Evolutionary conservation across 129 eudicot genomes (phyloP).

Genomic region (Tanacetum coccineum): DNA sequence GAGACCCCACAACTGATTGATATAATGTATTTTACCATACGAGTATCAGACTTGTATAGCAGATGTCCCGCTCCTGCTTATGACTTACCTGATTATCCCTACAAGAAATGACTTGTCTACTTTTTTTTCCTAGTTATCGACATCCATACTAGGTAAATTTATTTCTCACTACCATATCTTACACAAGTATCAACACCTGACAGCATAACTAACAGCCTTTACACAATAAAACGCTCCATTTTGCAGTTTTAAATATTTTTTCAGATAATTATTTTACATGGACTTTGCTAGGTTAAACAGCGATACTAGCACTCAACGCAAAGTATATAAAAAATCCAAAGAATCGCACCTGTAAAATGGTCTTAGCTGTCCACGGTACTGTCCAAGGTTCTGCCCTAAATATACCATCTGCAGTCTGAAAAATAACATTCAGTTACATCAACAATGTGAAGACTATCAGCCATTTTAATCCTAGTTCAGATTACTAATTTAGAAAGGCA

Average conservation of each 20-base stretch:
- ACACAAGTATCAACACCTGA: too few species aligned
- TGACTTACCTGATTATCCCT: too few species aligned
- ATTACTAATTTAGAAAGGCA: constrained; percentile 4
- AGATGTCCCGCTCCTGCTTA: too few species aligned
- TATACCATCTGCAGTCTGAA: constrained; percentile 44
- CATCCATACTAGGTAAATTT: too few species aligned
- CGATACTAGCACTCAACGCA: neutral
- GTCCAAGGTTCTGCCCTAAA: constrained; percentile 52
- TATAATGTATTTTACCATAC: neutral
- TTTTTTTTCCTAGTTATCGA: too few species aligned
- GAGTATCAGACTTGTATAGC: too few species aligned
- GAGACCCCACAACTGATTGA: too few species aligned
- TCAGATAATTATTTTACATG: neutral
- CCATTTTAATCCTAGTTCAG: neutral
- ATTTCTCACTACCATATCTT: too few species aligned
- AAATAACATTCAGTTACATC: constrained; percentile 12
- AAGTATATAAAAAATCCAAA: neutral
- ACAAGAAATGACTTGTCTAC: too few species aligned
- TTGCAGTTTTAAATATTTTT: constrained; percentile 7
- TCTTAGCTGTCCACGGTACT: constrained; percentile 70
- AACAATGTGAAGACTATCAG: constrained; percentile 3
- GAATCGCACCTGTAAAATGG: constrained; percentile 51
- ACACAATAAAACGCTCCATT: constrained; percentile 9
- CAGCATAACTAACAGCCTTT: neutral
- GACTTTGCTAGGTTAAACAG: neutral